Percentiles rank a stretch among this genome's conserved stretches.
Conservation (phyloP, 228 moss, liverwort and hornwort genomes). For the Sphagnum magellanicum region DNA sequence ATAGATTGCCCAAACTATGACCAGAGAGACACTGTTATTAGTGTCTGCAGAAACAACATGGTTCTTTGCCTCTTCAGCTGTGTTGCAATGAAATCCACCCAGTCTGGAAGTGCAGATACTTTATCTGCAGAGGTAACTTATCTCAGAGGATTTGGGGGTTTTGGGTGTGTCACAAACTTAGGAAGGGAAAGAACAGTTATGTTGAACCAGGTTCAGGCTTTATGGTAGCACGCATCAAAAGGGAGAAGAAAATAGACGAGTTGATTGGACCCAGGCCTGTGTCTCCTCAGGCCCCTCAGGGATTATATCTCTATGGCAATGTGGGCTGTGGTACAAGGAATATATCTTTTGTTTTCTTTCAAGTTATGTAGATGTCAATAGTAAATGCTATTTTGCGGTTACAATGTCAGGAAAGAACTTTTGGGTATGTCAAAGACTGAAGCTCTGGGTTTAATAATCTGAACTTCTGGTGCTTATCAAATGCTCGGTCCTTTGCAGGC, state of each 20-base stretch:
- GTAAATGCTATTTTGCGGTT: not conserved
- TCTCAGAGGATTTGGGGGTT: conserved; percentile 8
- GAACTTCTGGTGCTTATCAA: not conserved
- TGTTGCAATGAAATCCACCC: no score
- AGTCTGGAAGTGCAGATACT: no score
- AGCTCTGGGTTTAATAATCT: not conserved
- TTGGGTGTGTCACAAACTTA: conserved; percentile 35
- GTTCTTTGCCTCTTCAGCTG: no score
- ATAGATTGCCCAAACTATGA: no score
- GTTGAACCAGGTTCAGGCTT: conserved; percentile 84
- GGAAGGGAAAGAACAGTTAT: conserved; percentile 61
- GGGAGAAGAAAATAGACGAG: conserved; percentile 73
- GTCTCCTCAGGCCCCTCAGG: conserved; percentile 67
- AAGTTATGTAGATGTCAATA: not conserved
- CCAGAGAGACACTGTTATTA: no score
- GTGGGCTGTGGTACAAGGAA: conserved; percentile 73
- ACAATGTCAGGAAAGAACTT: not conserved
- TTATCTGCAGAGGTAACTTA: no score
- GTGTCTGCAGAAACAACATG: no score
- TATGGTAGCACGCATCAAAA: conserved; percentile 78
- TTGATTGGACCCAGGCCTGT: conserved; percentile 68
- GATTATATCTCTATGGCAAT: conserved; percentile 85
- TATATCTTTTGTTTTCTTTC: no score
- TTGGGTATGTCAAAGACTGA: not conserved
- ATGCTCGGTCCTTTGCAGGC: conserved; percentile 25